A percentile compares a stretch with the other conserved stretches of the same genome.
Conservation (phyloP, 345 rosid species). For the Anacardium occidentale region DNA sequence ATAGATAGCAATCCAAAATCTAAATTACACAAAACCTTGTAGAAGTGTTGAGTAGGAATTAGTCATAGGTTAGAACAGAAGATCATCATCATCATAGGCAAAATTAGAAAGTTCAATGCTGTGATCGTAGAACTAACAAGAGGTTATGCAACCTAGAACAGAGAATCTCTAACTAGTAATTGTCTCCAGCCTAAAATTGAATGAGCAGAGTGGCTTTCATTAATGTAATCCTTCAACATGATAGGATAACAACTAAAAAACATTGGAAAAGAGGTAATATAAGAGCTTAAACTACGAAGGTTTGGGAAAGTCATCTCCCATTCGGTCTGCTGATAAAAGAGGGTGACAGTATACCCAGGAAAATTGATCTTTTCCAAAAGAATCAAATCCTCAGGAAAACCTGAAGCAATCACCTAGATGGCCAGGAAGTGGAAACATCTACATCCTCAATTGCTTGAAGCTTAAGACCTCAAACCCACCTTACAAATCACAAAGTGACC, state of each 20-base stretch:
- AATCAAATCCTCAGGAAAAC: constrained; percentile 39
- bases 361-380: constrained; percentile 21
- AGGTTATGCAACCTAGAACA: neutral
- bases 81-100: constrained; percentile 5
- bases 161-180: neutral
- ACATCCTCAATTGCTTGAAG: constrained; percentile 35
- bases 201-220: neutral
- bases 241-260: neutral
- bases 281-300: constrained; percentile 16
- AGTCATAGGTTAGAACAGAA: neutral
- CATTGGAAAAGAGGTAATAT: neutral
- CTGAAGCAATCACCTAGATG: constrained; percentile 53
- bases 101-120: constrained; percentile 7
- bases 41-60: no score
- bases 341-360: constrained; percentile 6
- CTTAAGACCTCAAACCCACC: constrained; percentile 46
- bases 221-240: constrained; percentile 3
- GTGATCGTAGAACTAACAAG: neutral
- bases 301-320: constrained; percentile 10
- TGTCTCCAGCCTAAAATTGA: constrained; percentile 5
- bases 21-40: neutral
- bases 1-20: neutral
- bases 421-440: constrained; percentile 48
- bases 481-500: constrained; percentile 48
- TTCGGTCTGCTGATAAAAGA: neutral